Evolutionary conservation across 345 rosid species (phyloP), one percentile per base, ranked within the genome.

Genomic region (Gossypioides kirkii): DNA sequence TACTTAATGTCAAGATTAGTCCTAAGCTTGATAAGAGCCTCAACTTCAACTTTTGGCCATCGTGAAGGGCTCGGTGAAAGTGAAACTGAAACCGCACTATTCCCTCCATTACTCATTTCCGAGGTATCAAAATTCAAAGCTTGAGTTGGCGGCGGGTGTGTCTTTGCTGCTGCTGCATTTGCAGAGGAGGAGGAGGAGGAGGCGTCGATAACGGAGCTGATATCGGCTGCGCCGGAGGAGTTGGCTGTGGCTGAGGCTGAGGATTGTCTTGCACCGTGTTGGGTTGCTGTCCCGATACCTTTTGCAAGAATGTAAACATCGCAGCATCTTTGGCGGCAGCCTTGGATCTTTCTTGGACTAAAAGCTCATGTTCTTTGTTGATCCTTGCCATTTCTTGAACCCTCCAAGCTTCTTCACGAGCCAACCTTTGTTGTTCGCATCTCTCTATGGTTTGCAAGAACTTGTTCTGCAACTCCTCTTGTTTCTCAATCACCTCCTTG

Each of bases 41-140:
- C 38, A 26, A 89, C 85, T 63, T 89, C 94, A 18, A 64, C 86
- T 68, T 83, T 89, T 8, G 94, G 94, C 94, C 94, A 89, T 76
- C 94, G 78, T 0, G 91, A 84, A 4, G 89, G 80, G 64, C 84
- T 79, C 43, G 78, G 25, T 2, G 49, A 50, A 60, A 65, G 18
- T 10, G 6, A 10, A 55, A 54, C 59, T 20, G 59, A 11, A 54
- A 55, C 25, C 59, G 20, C 63, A 71, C 59, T n/a, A 25, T 73
- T 70, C 47, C 23, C 77, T 10, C 74, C 81, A 42, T 69, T 76
- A 9, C 16, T 54, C 36, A 63, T 25, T 20, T 16, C 56, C 38
- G 17, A 7, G 17, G 25, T 5, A 2, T 62, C 77, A 1, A 67
- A 36, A 42, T 28, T 65, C 28, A 72, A 11, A 2, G 62, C 10